Conservation (phyloP, 176 grass and related monocot species). For the Pharus latifolius region DNA sequence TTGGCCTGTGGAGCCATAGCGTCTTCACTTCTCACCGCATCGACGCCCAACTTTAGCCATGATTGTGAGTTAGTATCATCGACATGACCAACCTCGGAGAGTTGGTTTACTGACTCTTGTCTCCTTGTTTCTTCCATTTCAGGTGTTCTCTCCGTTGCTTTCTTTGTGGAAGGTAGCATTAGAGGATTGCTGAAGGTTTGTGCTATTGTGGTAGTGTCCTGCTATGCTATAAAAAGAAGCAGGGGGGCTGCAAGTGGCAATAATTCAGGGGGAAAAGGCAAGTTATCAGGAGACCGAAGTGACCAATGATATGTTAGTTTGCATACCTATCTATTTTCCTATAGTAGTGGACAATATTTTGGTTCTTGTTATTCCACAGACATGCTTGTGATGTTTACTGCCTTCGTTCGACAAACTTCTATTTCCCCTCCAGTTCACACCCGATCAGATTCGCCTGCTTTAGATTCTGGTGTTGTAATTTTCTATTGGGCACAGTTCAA, state of each 20-base stretch:
- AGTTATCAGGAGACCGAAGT: constrained; percentile 27
- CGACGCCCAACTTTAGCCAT: constrained; percentile 54
- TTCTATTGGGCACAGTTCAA: constrained; percentile 19
- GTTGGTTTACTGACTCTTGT: constrained; percentile 9
- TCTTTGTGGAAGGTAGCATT: constrained; percentile 19
- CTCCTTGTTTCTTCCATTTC: constrained; percentile 8
- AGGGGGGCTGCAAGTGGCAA: constrained; percentile 36
- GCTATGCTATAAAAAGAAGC: constrained; percentile 66
- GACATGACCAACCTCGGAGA: constrained; percentile 6
- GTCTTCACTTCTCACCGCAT: constrained; percentile 16
- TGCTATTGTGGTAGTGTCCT: constrained; percentile 17
- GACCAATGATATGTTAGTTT: constrained; percentile 41
- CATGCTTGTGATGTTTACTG: constrained; percentile 23
- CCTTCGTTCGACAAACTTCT: constrained; percentile 12
- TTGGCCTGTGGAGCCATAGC: constrained; percentile 18
- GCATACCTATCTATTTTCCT: constrained; percentile 27
- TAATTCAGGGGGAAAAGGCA: constrained; percentile 53
- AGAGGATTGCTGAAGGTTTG: constrained; percentile 24
- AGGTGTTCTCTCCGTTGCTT: constrained; percentile 36
- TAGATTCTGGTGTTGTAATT: constrained; percentile 4
- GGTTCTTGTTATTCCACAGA: constrained; percentile 25
- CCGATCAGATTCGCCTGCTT: constrained; percentile 18
- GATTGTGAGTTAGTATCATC: constrained; percentile 19
- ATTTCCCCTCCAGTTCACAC: constrained; percentile 23
- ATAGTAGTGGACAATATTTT: constrained; percentile 33